These are phyloP conservation scores for Harringtonia lauricola DNA, from an alignment of 2,329 filamentous ascomycete genomes.

Conservation along the genomic window DNA sequence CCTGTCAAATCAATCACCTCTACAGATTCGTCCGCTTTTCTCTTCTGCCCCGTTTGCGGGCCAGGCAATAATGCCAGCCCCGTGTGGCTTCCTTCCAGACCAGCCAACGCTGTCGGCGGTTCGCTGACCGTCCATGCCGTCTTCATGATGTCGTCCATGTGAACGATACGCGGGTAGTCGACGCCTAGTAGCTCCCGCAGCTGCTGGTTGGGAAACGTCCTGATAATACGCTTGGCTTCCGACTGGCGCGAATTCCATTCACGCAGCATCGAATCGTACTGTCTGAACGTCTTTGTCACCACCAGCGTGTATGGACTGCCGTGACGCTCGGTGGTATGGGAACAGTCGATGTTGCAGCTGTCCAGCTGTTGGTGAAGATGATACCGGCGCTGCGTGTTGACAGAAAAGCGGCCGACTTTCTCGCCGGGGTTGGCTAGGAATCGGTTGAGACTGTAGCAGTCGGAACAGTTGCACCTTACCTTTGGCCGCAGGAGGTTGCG, in stretches of 20 bases:
- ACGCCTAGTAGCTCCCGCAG: background rate
- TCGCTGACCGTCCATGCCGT: background rate
- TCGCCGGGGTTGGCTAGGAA: background rate
- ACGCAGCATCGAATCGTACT: background rate
- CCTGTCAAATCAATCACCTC: slow-evolving; percentile 1
- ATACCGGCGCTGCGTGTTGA: background rate
- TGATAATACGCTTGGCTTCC: background rate
- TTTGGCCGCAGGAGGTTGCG: background rate
- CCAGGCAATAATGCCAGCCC: background rate
- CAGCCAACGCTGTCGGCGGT: background rate
- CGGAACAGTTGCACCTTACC: background rate
- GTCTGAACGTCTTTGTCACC: background rate
- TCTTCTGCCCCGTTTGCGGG: background rate
- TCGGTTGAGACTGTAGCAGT: background rate
- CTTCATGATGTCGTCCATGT: background rate
- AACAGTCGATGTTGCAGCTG: background rate
- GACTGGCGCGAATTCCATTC: background rate
- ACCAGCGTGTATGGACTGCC: slow-evolving; percentile 2
- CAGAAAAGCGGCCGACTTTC: background rate
- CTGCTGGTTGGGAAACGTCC: background rate
- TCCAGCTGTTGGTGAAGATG: slow-evolving; percentile 1
- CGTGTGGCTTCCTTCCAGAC: background rate
- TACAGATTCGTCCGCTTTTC: background rate
- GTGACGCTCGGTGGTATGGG: background rate
- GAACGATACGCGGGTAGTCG: background rate